Evolutionary conservation across 2,329 filamentous ascomycete species (phyloP), one percentile per base, ranked within the genome.

Genomic region (Ophiostoma australiae): DNA sequence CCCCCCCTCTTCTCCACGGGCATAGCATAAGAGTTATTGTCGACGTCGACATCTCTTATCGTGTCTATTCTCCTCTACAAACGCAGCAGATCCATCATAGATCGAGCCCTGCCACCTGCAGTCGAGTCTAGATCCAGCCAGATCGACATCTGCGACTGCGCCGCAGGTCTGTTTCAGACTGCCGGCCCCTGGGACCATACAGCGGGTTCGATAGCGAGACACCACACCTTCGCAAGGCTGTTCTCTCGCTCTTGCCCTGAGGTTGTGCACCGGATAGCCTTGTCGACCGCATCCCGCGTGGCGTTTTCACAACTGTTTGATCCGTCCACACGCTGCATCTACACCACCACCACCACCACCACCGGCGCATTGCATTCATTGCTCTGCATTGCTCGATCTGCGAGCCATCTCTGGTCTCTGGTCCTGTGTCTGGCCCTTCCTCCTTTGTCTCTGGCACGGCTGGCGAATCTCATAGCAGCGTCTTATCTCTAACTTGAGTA

Each of bases 131-230:
- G 10, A 61, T 13, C 61, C 48, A 70, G 35, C 69, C 41, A 58
- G 27, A 61, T 61, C 55, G 27, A 33, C 55, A 61, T 61, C 69
- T 37, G 65, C 63, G 33, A 67, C 33, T 31, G 27, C 67, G 55
- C 55, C 55, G 55, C 55, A 61, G 55, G 27, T 15, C 13, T 61
- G 55, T 61, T 61, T 61, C 55, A 61, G 55, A 33, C 55, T 31
- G 55, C 55, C 52, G 52, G 13, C 52, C 52, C 55, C 55, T 33
- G 23, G 55, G 33, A 61, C 23, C 48, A 55, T 55, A 61, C 55
- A 61, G 13, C 27, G 55, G 55, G n/a, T 55, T 33, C 27, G 17
- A 4, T 58, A 27, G 6, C 52, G 10, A 31, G 27, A 31, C 27
- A 27, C 55, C 52, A 55, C 52, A 1, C 48, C 48, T 48, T 48